Base-by-base conservation (phyloP, 2,329 filamentous ascomycete genomes). In the Cladobotryum mycophilum region DNA sequence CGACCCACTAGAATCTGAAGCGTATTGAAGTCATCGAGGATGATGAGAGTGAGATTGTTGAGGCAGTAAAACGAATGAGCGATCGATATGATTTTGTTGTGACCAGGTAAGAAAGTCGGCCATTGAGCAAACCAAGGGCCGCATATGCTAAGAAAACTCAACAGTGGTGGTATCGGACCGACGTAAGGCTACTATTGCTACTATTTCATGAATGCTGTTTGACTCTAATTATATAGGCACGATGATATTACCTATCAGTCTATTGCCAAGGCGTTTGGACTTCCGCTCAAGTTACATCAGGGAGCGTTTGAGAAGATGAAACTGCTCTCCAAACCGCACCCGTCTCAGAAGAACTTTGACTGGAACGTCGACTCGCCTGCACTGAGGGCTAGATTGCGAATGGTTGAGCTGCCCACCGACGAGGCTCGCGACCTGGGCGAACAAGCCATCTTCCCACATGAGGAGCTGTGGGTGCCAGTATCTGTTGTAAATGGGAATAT, bases 191-290 rank as follows among this genome's bases (percentile, higher is more conserved):
- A 18, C 1, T 8, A 11, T 44, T 30, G n/a, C 34, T 12, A 34
- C 22, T 13, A 17, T 22, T n/a, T n/a, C n/a, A 30, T 43, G 30
- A 14, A n/a, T 18, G 14, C 18, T 4, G 17, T 11, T 5, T 40
- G 18, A 15, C 36, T 45, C 62, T 64, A 38, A 65, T 48, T 36
- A 44, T 41, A 41, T 48, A 95, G 89, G 50, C 92, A 97, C 74
- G 93, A 99, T 69, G 93, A 99, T 66, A 97, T 97, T 60, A 97
- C 93, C 22, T 99, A 99, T 72, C 78, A 88, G 64, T 92, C 89
- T 37, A 95, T 99, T 66, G 91, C 89, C 56, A 90, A 89, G 66
- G 93, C 91, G 7, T 97, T 96, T 67, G 72, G 75, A 41, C 76
- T 96, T 7, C 80, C 84, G 13, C 74, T 97, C 15, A 79, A 84